Base-by-base conservation (phyloP, 345 rosid species). In the Acer saccharum region DNA sequence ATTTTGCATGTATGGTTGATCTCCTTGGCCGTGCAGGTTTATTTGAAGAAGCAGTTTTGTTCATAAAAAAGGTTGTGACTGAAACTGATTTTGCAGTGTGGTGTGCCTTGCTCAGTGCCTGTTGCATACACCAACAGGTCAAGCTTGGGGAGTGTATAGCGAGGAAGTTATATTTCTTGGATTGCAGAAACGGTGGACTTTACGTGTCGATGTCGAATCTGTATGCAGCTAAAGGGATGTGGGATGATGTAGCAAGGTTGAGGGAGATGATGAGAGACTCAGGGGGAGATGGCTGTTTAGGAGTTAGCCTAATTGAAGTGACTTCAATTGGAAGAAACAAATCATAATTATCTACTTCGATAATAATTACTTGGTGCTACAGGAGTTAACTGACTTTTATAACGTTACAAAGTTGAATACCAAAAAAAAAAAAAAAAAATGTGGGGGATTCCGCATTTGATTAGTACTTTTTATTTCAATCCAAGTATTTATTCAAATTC, bases 191-290 rank as follows among this genome's bases (percentile, higher is more conserved):
- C 66, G 93, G 97, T 25, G 98, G 97, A 16, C 79, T 94, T 62
- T 94, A 92, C 66, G 91, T 94, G 17, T 76, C 90, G 83, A 91
- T 94, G 97, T 94, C 98, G 17, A 94, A 94, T 85, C 87, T 94
- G 23, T 94, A 92, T 80, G 98, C 98, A 60, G 79, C 86, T 35
- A 76, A 81, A 75, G 89, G 72, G 76, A 91, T 90, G 87, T 94
- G 94, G 97, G 93, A 87, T 10, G 93, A 92, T 50, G 96, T 88
- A 25, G 88, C 80, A 27, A 82, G 88, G 82, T 88, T 91, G 78
- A 87, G 98, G 87, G 78, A 80, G 80, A 87, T 92, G 87, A 91
- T 94, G 97, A 88, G 82, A 81, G 88, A 85, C 75, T 74, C 65
- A 17, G 96, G 93, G 73, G 91, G 93, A 2, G 97, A 91, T 86